These are phyloP conservation scores for Saccharomycopsis fibuligera DNA, from an alignment of 805 yeast species.

Conservation along the genomic window DNA sequence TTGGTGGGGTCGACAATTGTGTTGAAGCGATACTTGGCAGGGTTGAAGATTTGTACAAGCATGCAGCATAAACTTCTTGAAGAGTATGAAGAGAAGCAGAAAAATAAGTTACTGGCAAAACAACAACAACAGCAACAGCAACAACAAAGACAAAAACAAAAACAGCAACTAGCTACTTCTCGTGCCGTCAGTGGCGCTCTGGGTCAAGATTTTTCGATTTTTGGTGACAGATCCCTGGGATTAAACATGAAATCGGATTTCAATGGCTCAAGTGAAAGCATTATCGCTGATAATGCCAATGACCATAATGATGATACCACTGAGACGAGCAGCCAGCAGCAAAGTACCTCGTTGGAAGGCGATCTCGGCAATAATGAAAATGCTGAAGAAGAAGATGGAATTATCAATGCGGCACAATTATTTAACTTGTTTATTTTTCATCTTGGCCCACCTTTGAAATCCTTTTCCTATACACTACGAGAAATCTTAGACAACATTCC, in stretches of 20 bases:
- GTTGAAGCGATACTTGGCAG: conserved; percentile 54
- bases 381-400: background rate
- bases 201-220: background rate
- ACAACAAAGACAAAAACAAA: background rate
- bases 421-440: conserved; percentile 62
- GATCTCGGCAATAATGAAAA: conserved; percentile 2
- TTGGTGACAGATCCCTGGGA: background rate
- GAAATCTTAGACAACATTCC: conserved; percentile 57
- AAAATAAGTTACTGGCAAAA: background rate
- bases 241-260: background rate
- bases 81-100: conserved; percentile 19
- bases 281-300: background rate
- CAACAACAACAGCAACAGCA: background rate
- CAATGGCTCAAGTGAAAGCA: background rate
- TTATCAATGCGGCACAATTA: conserved; percentile 36
- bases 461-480: conserved; percentile 56
- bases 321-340: too few species aligned
- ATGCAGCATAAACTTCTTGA: conserved; percentile 55
- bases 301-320: background rate
- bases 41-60: conserved; percentile 60
- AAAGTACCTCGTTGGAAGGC: too few species aligned
- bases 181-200: background rate
- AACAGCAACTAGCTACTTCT: background rate
- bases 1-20: conserved; percentile 47
- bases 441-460: conserved; percentile 67